Percentiles rank a stretch among this genome's conserved stretches.
phyloP scores from a whole-genome alignment of 2,329 filamentous ascomycete species.

The Ilyonectria mors-panacis region DNA sequence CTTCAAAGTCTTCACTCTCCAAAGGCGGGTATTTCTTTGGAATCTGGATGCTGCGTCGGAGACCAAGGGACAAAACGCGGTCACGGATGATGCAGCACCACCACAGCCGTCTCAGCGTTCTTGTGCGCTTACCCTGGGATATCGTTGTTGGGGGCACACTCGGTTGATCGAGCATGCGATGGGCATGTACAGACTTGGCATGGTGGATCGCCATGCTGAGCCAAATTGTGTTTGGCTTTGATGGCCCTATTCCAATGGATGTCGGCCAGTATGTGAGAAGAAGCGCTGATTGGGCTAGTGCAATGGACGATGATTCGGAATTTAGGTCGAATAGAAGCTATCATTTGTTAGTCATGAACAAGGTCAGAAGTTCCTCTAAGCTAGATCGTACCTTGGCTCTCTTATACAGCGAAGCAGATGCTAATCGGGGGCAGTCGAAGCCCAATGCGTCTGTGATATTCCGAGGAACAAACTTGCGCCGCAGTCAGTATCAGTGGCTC shows the following conservation, averaged over 20 bases:
- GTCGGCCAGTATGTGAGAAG: conserved; percentile 40
- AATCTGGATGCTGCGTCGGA: conserved; percentile 39
- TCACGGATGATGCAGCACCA: conserved; percentile 43
- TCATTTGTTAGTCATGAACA: not conserved
- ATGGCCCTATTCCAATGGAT: conserved; percentile 32
- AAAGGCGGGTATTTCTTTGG: conserved; percentile 25
- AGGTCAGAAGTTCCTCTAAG: not conserved
- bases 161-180: conserved; percentile 7
- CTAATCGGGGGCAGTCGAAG: conserved; percentile 34
- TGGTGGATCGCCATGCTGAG: conserved; percentile 35
- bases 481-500: not conserved
- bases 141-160: not conserved
- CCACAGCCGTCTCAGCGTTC: conserved; percentile 34
- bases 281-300: conserved; percentile 36
- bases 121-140: conserved; percentile 22
- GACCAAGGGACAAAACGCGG: conserved; percentile 37
- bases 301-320: conserved; percentile 38
- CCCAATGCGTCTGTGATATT: conserved; percentile 23
- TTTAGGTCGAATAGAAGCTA: conserved; percentile 40
- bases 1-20: conserved; percentile 35
- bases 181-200: conserved; percentile 32
- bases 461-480: not conserved
- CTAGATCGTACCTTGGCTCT: conserved; percentile 38
- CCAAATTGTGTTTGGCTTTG: conserved; percentile 38
- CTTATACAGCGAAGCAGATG: conserved; percentile 39